Evolutionary conservation across 2,329 filamentous ascomycete genomes (phyloP), one percentile per base, ranked within the genome.

Genomic region (Aspergillus latus): DNA sequence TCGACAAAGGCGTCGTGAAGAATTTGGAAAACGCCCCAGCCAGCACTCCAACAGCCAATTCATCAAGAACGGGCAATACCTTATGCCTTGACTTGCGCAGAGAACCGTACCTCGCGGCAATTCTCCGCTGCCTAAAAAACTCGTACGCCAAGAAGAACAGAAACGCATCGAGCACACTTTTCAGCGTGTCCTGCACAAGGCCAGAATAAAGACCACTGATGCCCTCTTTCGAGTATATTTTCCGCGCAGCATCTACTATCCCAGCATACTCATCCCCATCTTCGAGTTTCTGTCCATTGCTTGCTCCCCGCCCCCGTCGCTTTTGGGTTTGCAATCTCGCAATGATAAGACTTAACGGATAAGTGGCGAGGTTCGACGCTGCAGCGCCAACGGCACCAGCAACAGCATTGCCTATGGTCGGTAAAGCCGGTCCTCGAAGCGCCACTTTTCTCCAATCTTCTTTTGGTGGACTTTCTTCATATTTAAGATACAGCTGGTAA

Each of bases 61-160:
- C 90, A 65, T 92, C 88, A 21, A 88, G 57, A 1, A 87, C 80
- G 2, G 83, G 82, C 1, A 94, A 75, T 15, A 70, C 63, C 1
- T 66, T 62, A 26, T 66, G 67, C 56, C 67, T 70, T 15, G 55
- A 67, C 47, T 64, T 61, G 9, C 67, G 59, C 5, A 45, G 46
- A 13, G 56, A 60, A 1, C 66, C 67, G 10, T 67, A 64, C 10
- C 65, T 69, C 1, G 70, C 67, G 68, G 74, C 63, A 40, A 83
- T 75, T 42, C 82, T 73, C 21, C 68, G 64, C 51, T 76, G 69
- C 16, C 78, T 69, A 16, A 85, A 64, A 53, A 81, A 82, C 2
- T 77, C 89, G 74, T 96, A 95, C 57, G 89, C 87, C 15, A 93
- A 81, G 75, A 95, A 95, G 78, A 95, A 95, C 50, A 95, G 79